These are phyloP conservation scores for Adansonia madagascariensis DNA, from an alignment of 441 rosid genomes.

Conservation along the genomic window DNA sequence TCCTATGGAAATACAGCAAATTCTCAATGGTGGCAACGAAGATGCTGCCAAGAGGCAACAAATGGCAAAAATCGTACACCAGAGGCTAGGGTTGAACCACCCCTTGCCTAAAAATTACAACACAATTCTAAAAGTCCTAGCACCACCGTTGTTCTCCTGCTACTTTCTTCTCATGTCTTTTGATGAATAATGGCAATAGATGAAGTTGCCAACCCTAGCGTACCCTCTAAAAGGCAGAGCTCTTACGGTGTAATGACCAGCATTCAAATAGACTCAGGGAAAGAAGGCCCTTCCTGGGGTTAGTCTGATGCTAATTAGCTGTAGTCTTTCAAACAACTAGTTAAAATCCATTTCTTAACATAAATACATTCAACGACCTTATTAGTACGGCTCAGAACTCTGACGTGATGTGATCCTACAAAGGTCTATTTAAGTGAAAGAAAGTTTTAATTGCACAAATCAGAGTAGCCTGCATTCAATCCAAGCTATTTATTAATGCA, in stretches of 20 bases:
- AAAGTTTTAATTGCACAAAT: slow-evolving; percentile 4
- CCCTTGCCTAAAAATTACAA: slow-evolving; percentile 31
- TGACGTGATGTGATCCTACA: slow-evolving; percentile 1
- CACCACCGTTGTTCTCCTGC: not conserved
- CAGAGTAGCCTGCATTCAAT: slow-evolving; percentile 11
- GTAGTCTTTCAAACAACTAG: not conserved
- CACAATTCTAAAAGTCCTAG: slow-evolving; percentile 26
- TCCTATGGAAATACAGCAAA: not conserved
- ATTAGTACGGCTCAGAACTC: not conserved
- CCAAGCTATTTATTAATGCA: not conserved
- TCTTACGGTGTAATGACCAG: not conserved
- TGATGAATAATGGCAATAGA: not conserved
- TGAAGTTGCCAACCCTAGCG: not conserved
- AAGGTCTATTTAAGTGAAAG: not conserved
- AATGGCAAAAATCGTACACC: slow-evolving; percentile 22
- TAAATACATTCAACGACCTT: slow-evolving; percentile 11
- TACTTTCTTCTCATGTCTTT: not conserved
- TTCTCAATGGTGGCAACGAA: not conserved
- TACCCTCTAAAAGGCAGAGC: not conserved
- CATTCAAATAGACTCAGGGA: not conserved
- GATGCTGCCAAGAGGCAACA: slow-evolving; percentile 26
- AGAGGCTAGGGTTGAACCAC: slow-evolving; percentile 31
- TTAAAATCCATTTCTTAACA: not conserved
- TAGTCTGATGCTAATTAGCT: not conserved
- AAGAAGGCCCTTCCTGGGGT: not conserved